Base-by-base conservation (phyloP, 495 filamentous ascomycete genomes). In the Beverwykella pulmonaria region DNA sequence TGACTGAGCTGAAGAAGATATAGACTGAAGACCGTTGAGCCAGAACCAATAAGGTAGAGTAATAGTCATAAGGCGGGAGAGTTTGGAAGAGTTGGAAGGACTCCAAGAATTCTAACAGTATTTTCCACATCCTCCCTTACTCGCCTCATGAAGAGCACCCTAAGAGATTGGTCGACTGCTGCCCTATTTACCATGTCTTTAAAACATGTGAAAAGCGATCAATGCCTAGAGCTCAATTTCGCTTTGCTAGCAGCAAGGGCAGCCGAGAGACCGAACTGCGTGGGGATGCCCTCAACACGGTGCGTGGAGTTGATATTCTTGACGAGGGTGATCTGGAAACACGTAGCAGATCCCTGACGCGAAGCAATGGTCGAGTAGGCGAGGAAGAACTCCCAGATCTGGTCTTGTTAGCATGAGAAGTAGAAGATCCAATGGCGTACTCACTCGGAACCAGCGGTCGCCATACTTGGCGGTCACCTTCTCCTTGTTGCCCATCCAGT, bases 331-430 rank as follows among this genome's bases (percentile, higher is more conserved):
- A 98, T 92, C 82, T 98, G 95, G 82, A 89, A 98, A 85, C 95
- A 98, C 47, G 92, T 93, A 53, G 94, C 95, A 70, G 82, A 83
- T 63, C 94, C 94, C 79, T 98, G 94, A 72, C 94, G 89, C 29
- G 93, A 92, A 75, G 88, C 87, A 79, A 98, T 98, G 73, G 92
- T 96, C 2, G 92, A 92, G 73, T 86, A 89, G 56, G 95, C 92
- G 68, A 98, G 87, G 88, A 98, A 98, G 82, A 87, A 97, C 76
- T 98, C 93, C 94, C 94, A 98, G 76, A 98, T 95, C 92, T 96
- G 30, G 59, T 64, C 34, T 27, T 52, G 30, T 44, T 14, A 66
- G 47, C 1, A n/a, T n/a, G 1, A 23, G 15, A 7, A 53, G 23
- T 22, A 29, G 34, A n/a, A 36, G 14, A 63, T 15, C 12, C n/a